Evolutionary conservation across 306 rosid species (phyloP).

Genomic region (Spatholobus suberectus): DNA sequence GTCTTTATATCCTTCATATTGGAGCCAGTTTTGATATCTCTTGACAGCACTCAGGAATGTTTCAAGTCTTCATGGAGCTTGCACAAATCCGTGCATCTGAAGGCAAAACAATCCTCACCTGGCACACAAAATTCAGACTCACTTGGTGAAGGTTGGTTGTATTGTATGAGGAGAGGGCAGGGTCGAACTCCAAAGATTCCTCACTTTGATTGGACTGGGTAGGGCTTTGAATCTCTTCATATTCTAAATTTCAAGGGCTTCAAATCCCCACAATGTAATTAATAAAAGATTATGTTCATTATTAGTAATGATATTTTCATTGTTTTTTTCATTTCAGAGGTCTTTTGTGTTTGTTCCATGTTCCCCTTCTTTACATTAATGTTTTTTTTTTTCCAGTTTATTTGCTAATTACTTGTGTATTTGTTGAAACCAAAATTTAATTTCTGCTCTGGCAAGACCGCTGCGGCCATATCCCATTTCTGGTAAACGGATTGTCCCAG

Average conservation of each 20-base stretch:
- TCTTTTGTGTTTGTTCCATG: not conserved
- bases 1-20: conserved; percentile 24
- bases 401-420: not conserved
- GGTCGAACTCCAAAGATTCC: conserved; percentile 80
- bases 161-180: conserved; percentile 86
- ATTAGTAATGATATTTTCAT: not conserved
- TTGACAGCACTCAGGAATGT: conserved; percentile 92
- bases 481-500: conserved; percentile 62
- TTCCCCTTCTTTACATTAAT: not conserved
- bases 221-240: not conserved
- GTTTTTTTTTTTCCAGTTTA: not conserved
- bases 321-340: not conserved
- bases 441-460: conserved; percentile 55
- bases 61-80: conserved; percentile 95
- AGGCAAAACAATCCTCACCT: conserved; percentile 57
- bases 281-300: not conserved
- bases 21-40: conserved; percentile 43
- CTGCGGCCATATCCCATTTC: conserved; percentile 91
- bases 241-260: not conserved
- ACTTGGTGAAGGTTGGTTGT: conserved; percentile 73
- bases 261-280: conserved; percentile 7
- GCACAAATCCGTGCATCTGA: conserved; percentile 85
- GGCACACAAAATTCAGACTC: conserved; percentile 56
- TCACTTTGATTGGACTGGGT: conserved; percentile 97
- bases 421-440: conserved; percentile 26